These are phyloP conservation scores for Babesia bigemina DNA, from an alignment of 169 alveolate species.

Conservation along the genomic window DNA sequence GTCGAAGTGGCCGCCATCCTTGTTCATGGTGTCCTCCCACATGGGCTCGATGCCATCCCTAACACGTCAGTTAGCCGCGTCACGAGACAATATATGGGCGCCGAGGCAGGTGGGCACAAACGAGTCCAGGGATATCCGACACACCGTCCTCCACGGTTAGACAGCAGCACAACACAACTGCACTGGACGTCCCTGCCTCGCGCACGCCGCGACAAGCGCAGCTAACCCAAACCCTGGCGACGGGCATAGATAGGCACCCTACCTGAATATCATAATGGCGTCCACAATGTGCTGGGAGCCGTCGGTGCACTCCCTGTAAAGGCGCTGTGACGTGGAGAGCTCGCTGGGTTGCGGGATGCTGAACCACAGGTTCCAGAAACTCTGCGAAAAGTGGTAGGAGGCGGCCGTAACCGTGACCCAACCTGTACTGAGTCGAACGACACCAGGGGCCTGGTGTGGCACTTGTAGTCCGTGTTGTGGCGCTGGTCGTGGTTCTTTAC, in stretches of 20 bases:
- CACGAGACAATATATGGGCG: not conserved
- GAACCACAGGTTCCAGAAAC: constrained; percentile 80
- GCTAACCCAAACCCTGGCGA: too few relatives aligned
- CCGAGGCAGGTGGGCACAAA: too few relatives aligned
- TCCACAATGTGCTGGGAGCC: constrained; percentile 76
- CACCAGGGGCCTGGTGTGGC: constrained; percentile 84
- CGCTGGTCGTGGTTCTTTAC: constrained; percentile 71
- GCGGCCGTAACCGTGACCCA: not conserved
- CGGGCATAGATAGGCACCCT: not conserved
- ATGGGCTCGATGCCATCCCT: constrained; percentile 84
- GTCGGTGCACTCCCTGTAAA: constrained; percentile 69
- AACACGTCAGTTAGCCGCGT: not conserved
- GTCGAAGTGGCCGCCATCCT: constrained; percentile 84
- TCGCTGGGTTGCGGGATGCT: constrained; percentile 81
- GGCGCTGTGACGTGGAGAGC: constrained; percentile 71
- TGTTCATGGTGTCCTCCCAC: constrained; percentile 86
- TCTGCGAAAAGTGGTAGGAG: not conserved
- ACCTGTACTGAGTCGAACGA: constrained; percentile 81
- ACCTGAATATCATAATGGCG: constrained; percentile 77
- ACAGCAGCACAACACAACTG: too few relatives aligned
- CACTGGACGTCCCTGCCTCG: too few relatives aligned
- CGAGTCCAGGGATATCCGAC: too few relatives aligned
- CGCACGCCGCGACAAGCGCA: too few relatives aligned
- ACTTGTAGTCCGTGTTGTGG: constrained; percentile 78
- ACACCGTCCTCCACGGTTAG: too few relatives aligned